A percentile compares a stretch with the other conserved stretches of the same genome.
These are phyloP conservation scores for Uncinocarpus reesii DNA, from an alignment of 2,329 filamentous ascomycete genomes.

Conservation along the genomic window DNA sequence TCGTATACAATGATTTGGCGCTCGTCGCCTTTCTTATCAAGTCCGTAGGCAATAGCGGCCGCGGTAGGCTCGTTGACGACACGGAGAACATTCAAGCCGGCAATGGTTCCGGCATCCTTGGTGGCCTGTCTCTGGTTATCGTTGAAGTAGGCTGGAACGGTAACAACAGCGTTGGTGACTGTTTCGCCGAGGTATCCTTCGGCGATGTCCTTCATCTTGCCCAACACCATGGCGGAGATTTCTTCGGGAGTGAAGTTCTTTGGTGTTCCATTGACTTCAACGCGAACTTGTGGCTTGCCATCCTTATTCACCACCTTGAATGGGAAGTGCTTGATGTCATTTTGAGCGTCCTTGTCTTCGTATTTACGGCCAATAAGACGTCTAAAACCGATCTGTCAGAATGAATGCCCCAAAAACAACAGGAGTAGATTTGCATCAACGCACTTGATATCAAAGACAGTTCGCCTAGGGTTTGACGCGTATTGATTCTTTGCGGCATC, in stretches of 20 bases:
- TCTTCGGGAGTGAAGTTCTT: constrained; percentile 59
- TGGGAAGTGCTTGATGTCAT: constrained; percentile 95
- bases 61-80: constrained; percentile 96
- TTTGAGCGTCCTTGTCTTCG: constrained; percentile 75
- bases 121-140: constrained; percentile 95
- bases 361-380: constrained; percentile 79
- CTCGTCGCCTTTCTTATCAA: constrained; percentile 75
- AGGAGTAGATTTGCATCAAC: constrained; percentile 26
- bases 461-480: constrained; percentile 64
- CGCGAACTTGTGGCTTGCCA: constrained; percentile 75
- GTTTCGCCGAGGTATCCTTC: constrained; percentile 52
- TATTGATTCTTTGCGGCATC: constrained; percentile 97
- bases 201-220: constrained; percentile 58
- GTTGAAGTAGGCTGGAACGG: constrained; percentile 96
- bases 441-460: constrained; percentile 76
- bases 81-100: constrained; percentile 87
- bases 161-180: constrained; percentile 63
- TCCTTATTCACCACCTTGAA: constrained; percentile 87
- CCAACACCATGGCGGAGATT: constrained; percentile 55
- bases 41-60: constrained; percentile 86
- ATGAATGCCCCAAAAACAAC: background rate
- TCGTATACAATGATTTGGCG: constrained; percentile 88
- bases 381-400: constrained; percentile 35
- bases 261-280: constrained; percentile 48
- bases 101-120: constrained; percentile 87